phyloP scores from a whole-genome alignment of 257 asterid species.

The Primulina huaijiensis region DNA sequence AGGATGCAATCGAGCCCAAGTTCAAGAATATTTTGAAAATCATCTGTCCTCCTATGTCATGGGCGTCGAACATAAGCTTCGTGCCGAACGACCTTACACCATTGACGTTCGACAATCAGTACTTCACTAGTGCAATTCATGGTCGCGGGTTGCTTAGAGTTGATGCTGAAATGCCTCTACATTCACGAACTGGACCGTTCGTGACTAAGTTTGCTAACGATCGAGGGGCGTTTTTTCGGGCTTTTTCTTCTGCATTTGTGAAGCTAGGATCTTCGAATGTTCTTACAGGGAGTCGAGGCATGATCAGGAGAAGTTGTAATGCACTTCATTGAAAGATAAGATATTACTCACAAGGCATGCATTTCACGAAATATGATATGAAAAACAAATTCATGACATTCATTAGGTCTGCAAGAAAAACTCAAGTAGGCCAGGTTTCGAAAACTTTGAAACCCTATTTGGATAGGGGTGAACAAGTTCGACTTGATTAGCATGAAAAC shows the following conservation, averaged over 20 bases:
- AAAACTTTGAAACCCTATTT: too few relatives aligned
- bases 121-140: conserved; percentile 28
- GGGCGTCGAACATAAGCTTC: conserved; percentile 20
- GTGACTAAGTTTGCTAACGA: conserved; percentile 38
- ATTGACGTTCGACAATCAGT: conserved; percentile 38
- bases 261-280: conserved; percentile 39
- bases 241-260: conserved; percentile 47
- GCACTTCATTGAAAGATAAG: conserved; percentile 20
- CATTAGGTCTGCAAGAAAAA: too few relatives aligned
- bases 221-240: conserved; percentile 31
- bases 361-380: too few relatives aligned
- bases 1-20: conserved; percentile 5
- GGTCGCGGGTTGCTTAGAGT: conserved; percentile 41
- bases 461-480: too few relatives aligned
- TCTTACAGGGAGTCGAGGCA: conserved; percentile 42
- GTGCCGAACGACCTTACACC: conserved; percentile 39
- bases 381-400: too few relatives aligned
- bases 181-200: conserved; percentile 36
- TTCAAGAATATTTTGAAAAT: conserved; percentile 19
- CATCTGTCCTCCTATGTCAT: conserved; percentile 30
- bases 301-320: conserved; percentile 37
- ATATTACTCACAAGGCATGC: too few relatives aligned
- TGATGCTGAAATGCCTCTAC: conserved; percentile 42
- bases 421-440: too few relatives aligned
- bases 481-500: too few relatives aligned